A percentile compares a stretch with the other conserved stretches of the same genome.
Conservation (phyloP, 495 filamentous ascomycete species). For the Podospora anserina region DNA sequence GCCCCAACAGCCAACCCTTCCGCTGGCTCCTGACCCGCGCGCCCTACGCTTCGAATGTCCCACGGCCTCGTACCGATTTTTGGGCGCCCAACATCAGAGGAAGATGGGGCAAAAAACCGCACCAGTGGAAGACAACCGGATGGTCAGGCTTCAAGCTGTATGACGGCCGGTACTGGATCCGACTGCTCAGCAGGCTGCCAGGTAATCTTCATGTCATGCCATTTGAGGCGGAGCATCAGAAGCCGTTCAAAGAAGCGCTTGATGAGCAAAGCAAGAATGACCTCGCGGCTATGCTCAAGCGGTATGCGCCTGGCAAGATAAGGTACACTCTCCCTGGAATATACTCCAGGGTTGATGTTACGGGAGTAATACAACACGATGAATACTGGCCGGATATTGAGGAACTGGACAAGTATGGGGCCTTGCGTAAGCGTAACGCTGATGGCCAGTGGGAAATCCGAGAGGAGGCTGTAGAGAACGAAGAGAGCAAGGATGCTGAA, state of each 20-base stretch:
- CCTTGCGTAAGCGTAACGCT: not conserved
- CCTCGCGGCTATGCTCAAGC: slow-evolving; percentile 36
- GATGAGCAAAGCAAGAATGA: slow-evolving; percentile 23
- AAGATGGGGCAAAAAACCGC: slow-evolving; percentile 10
- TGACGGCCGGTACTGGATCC: slow-evolving; percentile 84
- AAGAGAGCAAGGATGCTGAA: not conserved
- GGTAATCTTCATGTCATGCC: slow-evolving; percentile 48
- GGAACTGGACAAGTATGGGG: not conserved
- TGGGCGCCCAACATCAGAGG: slow-evolving; percentile 10
- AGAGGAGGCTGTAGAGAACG: not conserved
- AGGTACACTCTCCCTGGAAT: slow-evolving; percentile 54
- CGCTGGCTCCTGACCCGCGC: slow-evolving; percentile 44
- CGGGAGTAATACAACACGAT: slow-evolving; percentile 12
- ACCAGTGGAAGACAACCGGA: slow-evolving; percentile 12
- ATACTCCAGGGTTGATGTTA: slow-evolving; percentile 33
- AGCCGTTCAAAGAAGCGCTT: slow-evolving; percentile 41
- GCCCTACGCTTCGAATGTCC: slow-evolving; percentile 34
- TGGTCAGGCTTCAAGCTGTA: slow-evolving; percentile 57
- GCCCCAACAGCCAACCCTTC: slow-evolving; percentile 11
- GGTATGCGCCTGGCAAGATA: slow-evolving; percentile 48
- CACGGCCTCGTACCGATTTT: slow-evolving; percentile 23
- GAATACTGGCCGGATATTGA: slow-evolving; percentile 25
- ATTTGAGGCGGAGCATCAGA: slow-evolving; percentile 48
- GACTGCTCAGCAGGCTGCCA: slow-evolving; percentile 44
- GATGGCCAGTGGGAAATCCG: not conserved